A percentile compares a stretch with the other conserved stretches of the same genome.
Conservation (phyloP, 2,329 filamentous ascomycete species). For the Oidium heveae region DNA sequence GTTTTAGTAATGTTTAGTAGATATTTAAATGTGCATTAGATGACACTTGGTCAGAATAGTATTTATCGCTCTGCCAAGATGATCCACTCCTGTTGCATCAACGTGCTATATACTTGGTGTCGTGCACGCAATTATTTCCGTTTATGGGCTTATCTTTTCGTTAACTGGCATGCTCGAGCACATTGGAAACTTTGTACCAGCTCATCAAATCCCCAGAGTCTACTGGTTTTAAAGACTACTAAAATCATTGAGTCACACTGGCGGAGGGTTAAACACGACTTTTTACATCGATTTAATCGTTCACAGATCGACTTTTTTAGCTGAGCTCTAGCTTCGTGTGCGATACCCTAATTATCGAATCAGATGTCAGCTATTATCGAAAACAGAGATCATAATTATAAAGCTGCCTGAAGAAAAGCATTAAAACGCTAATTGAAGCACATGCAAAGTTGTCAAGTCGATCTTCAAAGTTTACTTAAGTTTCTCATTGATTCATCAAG, state of each 20-base stretch:
- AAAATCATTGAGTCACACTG: not conserved
- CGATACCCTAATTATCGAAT: too few species aligned
- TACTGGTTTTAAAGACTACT: not conserved
- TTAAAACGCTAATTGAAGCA: not conserved
- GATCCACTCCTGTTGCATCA: too few species aligned
- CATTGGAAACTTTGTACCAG: not conserved
- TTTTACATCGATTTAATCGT: too few species aligned
- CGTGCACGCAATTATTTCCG: not conserved
- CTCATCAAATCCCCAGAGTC: not conserved
- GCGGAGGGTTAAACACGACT: too few species aligned
- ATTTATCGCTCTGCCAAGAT: too few species aligned
- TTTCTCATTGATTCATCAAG: not conserved
- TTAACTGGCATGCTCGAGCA: not conserved
- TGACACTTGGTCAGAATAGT: too few species aligned
- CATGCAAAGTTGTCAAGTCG: not conserved
- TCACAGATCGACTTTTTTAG: not conserved
- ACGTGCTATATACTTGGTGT: too few species aligned
- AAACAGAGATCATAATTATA: not conserved
- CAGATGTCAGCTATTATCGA: not conserved
- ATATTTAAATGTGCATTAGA: not conserved
- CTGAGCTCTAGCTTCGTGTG: not conserved
- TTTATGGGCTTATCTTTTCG: too few species aligned
- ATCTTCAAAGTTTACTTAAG: not conserved
- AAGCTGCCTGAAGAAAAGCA: not conserved
- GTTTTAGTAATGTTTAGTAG: not conserved